Conservation (phyloP, 306 rosid species). For the Cicer cuneatum region DNA sequence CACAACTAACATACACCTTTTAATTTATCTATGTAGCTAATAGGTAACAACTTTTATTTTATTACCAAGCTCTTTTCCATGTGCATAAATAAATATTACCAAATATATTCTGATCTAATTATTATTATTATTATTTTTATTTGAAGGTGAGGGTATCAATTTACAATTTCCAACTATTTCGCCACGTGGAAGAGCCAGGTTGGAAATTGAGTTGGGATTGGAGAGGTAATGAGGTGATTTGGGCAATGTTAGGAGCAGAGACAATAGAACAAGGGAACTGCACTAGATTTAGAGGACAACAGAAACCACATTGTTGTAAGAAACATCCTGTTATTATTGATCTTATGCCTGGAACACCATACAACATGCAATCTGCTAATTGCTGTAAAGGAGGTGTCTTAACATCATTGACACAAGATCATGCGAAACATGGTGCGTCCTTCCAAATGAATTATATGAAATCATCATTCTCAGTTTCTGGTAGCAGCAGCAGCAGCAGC, state of each 20-base stretch:
- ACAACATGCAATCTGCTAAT: conserved; percentile 57
- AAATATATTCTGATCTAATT: neutral
- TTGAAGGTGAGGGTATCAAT: conserved; percentile 67
- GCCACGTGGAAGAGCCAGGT: conserved; percentile 77
- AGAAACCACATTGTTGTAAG: conserved; percentile 73
- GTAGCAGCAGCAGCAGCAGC: no score
- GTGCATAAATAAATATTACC: no score
- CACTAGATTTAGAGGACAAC: conserved; percentile 53
- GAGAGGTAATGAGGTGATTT: conserved; percentile 70
- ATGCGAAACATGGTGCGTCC: conserved; percentile 45
- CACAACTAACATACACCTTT: no score
- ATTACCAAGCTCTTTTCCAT: no score
- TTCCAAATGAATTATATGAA: conserved; percentile 58
- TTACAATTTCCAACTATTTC: conserved; percentile 64
- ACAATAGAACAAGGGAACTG: conserved; percentile 75
- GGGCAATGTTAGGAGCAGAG: conserved; percentile 85
- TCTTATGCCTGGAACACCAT: conserved; percentile 69
- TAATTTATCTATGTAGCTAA: no score
- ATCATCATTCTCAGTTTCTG: neutral
- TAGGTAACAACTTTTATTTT: no score
- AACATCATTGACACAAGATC: conserved; percentile 67
- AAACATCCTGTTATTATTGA: conserved; percentile 63
- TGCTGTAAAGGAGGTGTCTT: conserved; percentile 77
- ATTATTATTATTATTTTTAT: neutral
- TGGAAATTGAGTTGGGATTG: conserved; percentile 77